Evolutionary conservation across 2,329 filamentous ascomycete genomes (phyloP).

Genomic region (Colletotrichum sp.): DNA sequence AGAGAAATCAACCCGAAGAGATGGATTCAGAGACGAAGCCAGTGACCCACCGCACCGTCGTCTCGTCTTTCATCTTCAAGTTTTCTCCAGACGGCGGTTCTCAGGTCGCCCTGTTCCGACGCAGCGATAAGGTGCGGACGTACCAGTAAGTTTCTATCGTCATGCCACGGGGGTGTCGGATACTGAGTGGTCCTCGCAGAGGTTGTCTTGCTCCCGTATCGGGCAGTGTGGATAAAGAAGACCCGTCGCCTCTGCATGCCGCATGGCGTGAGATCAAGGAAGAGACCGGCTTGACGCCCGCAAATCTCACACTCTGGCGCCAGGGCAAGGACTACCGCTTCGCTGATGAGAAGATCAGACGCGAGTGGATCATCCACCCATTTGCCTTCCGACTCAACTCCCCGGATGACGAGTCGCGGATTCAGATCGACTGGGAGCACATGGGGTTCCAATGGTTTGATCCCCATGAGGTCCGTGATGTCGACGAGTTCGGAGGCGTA

Average conservation of each 20-base stretch:
- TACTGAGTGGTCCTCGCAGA: conserved; percentile 28
- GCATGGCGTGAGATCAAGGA: conserved; percentile 68
- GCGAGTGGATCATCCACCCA: conserved; percentile 67
- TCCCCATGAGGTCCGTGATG: conserved; percentile 51
- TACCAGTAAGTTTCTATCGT: conserved; percentile 54
- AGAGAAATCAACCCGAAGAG: background rate
- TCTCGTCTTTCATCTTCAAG: conserved; percentile 56
- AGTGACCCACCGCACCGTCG: conserved; percentile 41
- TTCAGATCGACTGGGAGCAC: conserved; percentile 67
- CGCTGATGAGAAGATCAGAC: conserved; percentile 52
- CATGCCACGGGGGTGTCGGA: background rate
- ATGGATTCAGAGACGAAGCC: background rate
- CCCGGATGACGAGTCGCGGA: conserved; percentile 44
- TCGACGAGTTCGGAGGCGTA: conserved; percentile 54
- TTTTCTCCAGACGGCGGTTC: conserved; percentile 40
- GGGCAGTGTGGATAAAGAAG: conserved; percentile 60
- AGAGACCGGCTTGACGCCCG: conserved; percentile 59
- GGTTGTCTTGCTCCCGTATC: conserved; percentile 66
- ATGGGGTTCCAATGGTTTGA: conserved; percentile 61
- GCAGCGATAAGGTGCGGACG: conserved; percentile 62
- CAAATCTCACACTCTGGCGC: conserved; percentile 54
- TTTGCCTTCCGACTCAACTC: conserved; percentile 61
- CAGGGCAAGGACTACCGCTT: conserved; percentile 65
- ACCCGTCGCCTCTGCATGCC: conserved; percentile 56
- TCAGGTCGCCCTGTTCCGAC: conserved; percentile 64